These are phyloP conservation scores for Citrus mangshanensis DNA, from an alignment of 345 rosid genomes.

Conservation along the genomic window DNA sequence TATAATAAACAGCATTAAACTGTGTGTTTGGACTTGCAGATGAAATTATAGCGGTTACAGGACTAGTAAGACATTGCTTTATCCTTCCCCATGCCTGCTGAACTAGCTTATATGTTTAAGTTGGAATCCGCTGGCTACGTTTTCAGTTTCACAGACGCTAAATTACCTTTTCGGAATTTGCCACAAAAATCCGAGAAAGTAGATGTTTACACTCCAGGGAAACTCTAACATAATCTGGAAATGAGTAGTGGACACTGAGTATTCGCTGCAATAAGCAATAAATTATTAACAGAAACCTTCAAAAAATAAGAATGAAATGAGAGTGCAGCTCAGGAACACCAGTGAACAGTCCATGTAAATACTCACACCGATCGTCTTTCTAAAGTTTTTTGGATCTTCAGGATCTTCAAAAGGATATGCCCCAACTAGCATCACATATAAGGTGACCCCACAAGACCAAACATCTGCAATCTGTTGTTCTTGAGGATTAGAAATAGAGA, in stretches of 20 bases:
- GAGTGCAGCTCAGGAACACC: no score
- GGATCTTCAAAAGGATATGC: slow-evolving; percentile 66
- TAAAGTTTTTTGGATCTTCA: slow-evolving; percentile 49
- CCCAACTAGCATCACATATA: slow-evolving; percentile 63
- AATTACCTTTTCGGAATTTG: slow-evolving; percentile 55
- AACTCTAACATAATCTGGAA: slow-evolving; percentile 62
- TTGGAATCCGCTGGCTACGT: neutral
- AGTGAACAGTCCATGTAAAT: neutral
- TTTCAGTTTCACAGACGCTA: neutral
- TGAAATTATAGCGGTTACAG: neutral
- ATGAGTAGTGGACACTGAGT: slow-evolving; percentile 45
- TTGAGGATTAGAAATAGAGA: slow-evolving; percentile 7
- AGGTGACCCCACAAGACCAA: slow-evolving; percentile 66
- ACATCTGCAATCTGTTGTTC: slow-evolving; percentile 48
- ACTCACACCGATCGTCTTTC: slow-evolving; percentile 43
- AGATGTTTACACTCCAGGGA: slow-evolving; percentile 57
- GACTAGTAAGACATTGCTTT: neutral
- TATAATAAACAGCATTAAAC: neutral
- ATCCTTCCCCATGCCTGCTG: neutral
- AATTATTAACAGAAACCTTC: neutral
- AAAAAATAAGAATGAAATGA: no score
- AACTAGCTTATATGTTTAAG: neutral
- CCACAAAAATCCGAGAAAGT: slow-evolving; percentile 55
- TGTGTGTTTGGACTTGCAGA: neutral
- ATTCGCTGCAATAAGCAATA: slow-evolving; percentile 31